phyloP scores from a whole-genome alignment of 2,329 filamentous ascomycete genomes.

The Tolypocladium amazonense region DNA sequence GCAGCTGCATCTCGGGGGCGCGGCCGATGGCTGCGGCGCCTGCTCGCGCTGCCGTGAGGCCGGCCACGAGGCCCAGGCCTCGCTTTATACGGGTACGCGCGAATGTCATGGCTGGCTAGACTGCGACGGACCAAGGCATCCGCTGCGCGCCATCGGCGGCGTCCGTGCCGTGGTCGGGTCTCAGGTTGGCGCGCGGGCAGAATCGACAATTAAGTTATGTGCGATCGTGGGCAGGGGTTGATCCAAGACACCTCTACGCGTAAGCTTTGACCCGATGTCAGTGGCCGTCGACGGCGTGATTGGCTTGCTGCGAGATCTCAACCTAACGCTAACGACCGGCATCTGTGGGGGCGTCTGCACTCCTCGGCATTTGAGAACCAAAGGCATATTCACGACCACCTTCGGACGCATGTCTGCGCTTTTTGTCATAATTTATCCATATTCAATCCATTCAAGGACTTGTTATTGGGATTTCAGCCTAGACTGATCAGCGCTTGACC shows the following conservation, averaged over 20 bases:
- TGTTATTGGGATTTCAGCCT: too few relatives aligned
- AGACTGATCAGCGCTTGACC: too few relatives aligned
- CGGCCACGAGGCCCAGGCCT: not conserved
- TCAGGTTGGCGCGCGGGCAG: not conserved
- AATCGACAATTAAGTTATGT: not conserved
- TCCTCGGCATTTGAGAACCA: not conserved
- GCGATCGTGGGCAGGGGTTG: not conserved
- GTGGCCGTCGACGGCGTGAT: not conserved
- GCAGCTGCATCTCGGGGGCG: conserved; percentile 6
- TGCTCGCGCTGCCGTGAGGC: not conserved
- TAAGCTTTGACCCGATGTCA: not conserved
- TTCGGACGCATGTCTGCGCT: too few relatives aligned
- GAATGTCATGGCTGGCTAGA: not conserved
- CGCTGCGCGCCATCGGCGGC: not conserved
- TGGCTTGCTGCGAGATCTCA: not conserved
- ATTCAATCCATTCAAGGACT: too few relatives aligned
- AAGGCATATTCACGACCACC: too few relatives aligned
- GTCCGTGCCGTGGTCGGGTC: not conserved
- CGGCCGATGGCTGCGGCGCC: not conserved
- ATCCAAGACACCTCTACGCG: not conserved
- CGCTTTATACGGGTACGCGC: conserved; percentile 5
- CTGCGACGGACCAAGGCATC: not conserved
- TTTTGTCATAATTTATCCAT: too few relatives aligned
- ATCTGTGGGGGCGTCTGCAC: not conserved
- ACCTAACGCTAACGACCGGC: not conserved